Conservation (phyloP, 768 basidiomycete species). For the Trametes cingulata region DNA sequence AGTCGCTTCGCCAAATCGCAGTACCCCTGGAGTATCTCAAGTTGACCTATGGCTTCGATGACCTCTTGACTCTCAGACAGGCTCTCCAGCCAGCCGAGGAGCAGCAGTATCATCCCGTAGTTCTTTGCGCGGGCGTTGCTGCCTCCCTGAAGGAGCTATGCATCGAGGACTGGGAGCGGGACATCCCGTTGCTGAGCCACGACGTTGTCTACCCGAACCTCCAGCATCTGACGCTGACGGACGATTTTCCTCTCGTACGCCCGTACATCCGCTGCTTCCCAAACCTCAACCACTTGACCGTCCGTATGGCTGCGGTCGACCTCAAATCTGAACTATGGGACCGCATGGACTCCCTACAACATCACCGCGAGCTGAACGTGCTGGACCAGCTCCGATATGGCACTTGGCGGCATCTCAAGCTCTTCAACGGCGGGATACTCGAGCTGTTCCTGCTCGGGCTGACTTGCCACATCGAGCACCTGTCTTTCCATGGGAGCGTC, state of each 20-base stretch:
- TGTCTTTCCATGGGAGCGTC: not conserved
- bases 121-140: not conserved
- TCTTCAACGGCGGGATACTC: not conserved
- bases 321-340: not conserved
- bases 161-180: no score
- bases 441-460: not conserved
- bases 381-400: not conserved
- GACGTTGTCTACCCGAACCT: no score
- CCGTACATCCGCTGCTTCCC: conserved; percentile 3
- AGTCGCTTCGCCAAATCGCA: no score
- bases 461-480: not conserved
- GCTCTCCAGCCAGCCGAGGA: not conserved
- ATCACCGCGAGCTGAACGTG: not conserved
- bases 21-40: no score
- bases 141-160: not conserved
- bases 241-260: not conserved
- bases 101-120: not conserved
- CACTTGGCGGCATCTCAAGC: not conserved
- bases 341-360: not conserved
- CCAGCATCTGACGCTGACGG: not conserved
- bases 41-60: no score
- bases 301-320: not conserved
- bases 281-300: not conserved
- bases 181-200: no score
- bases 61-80: not conserved